Evolutionary conservation across 2,329 filamentous ascomycete genomes (phyloP), one percentile per base, ranked within the genome.

Genomic region (Apiospora aurea): DNA sequence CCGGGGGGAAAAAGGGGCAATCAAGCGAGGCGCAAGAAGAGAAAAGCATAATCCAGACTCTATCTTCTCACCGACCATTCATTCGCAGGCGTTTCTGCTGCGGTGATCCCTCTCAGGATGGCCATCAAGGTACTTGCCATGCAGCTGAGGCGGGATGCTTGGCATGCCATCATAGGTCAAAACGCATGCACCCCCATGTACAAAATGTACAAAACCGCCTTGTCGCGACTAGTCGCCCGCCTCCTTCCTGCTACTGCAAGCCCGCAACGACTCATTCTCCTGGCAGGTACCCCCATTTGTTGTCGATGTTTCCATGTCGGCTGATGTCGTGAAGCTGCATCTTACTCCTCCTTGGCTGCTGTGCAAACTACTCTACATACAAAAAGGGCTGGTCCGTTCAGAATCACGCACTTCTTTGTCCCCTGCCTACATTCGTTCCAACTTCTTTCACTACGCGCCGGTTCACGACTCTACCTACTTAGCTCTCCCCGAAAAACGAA

Each of bases 21-120:
- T 47, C n/a, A 51, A 21, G 14, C 53, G 8, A 8, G 18, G 29
- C n/a, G 34, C 18, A n/a, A 64, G 18, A 38, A 61, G 16, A 10
- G 21, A 41, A 38, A 38, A 34, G 16, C 26, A 57, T 10, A 34
- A 29, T 57, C 11, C 29, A 18, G 14, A 61, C 26, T 4, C 29
- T 21, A 61, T n/a, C 53, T 61, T 61, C 57, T 64, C 57, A 64
- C 57, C 57, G 57, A 64, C 57, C 57, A 41, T 64, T n/a, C 57
- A 41, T 64, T n/a, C 18, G 57, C 57, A 41, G 57, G 34, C 57
- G 34, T 64, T 64, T 34, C 24, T 64, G 6, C 34, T 41, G 34
- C 34, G 34, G 10, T 64, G 8, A 64, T 41, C 57, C 57, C 57
- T 49, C 2, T 68, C n/a, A 1, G 46, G 29, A 47, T 68, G 41